A percentile compares a stretch with the other conserved stretches of the same genome.
phyloP scores from a whole-genome alignment of 2,329 filamentous ascomycete species.

The Bipolaris cookei region DNA sequence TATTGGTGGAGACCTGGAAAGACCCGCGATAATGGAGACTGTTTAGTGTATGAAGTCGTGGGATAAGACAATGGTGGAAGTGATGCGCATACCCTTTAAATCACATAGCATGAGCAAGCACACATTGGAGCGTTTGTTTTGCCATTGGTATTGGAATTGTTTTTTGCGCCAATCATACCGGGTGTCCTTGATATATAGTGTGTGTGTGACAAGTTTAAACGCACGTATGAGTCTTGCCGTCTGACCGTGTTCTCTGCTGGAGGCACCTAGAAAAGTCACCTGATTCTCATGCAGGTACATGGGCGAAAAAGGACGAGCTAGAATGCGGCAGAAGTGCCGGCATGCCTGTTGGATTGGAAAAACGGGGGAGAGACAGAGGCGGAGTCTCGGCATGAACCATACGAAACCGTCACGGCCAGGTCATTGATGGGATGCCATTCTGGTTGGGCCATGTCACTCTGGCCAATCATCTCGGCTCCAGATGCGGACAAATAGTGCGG shows the following conservation, averaged over 20 bases:
- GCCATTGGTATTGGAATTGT: neutral
- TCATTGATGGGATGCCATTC: constrained; percentile 8
- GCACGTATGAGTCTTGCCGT: too few species aligned
- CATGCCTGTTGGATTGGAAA: neutral
- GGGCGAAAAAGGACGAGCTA: neutral
- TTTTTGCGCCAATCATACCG: neutral
- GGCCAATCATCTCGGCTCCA: constrained; percentile 11
- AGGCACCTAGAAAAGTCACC: neutral
- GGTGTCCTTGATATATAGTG: neutral
- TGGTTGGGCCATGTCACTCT: constrained; percentile 20
- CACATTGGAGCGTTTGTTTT: constrained; percentile 7
- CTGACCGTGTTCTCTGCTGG: neutral
- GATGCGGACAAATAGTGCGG: constrained; percentile 28
- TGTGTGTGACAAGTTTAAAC: neutral
- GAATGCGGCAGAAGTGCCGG: neutral
- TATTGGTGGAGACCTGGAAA: constrained; percentile 1
- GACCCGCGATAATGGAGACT: neutral
- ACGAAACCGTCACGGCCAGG: neutral
- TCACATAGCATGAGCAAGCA: constrained; percentile 15
- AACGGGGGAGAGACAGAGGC: neutral
- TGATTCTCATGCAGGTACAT: neutral
- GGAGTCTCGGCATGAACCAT: neutral
- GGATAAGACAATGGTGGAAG: constrained; percentile 8
- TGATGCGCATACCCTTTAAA: constrained; percentile 15
- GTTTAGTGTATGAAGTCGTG: neutral